Evolutionary conservation across 2,329 filamentous ascomycete species (phyloP).

Genomic region (Aspergillus puulaauensis): DNA sequence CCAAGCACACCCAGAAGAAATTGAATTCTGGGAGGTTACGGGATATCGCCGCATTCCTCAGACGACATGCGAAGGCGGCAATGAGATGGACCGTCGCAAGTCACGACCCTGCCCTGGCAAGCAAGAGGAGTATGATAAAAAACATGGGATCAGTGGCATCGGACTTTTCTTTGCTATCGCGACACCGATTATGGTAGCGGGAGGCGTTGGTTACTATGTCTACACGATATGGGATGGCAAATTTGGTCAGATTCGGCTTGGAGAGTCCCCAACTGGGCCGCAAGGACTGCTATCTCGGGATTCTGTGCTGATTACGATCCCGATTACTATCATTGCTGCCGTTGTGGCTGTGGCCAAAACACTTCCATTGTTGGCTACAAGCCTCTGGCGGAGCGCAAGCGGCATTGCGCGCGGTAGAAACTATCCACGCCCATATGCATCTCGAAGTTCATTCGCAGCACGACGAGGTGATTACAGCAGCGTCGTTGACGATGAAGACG

Average conservation of each 20-base stretch:
- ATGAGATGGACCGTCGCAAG: conserved; percentile 68
- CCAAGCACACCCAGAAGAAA: conserved; percentile 62
- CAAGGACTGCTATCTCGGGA: conserved; percentile 63
- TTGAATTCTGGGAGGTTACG: conserved; percentile 79
- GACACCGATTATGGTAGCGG: conserved; percentile 70
- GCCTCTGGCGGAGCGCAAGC: conserved; percentile 67
- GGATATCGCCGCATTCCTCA: conserved; percentile 88
- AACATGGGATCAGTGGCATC: conserved; percentile 67
- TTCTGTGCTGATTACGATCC: conserved; percentile 76
- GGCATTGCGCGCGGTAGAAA: conserved; percentile 48
- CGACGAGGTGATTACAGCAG: conserved; percentile 83
- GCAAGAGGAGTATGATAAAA: conserved; percentile 77
- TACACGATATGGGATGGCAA: conserved; percentile 83
- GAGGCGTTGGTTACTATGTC: conserved; percentile 76
- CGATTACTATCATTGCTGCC: conserved; percentile 76
- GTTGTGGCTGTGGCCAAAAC: conserved; percentile 73
- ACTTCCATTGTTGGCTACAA: conserved; percentile 69
- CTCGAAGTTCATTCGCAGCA: conserved; percentile 82
- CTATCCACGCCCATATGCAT: conserved; percentile 72
- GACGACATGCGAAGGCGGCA: conserved; percentile 78
- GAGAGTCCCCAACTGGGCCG: conserved; percentile 54
- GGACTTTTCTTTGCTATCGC: conserved; percentile 84
- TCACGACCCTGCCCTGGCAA: conserved; percentile 71
- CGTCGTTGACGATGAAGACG: conserved; percentile 91
- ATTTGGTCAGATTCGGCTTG: conserved; percentile 88